phyloP scores from a whole-genome alignment of 257 asterid species.

The Fraxinus pennsylvanica region DNA sequence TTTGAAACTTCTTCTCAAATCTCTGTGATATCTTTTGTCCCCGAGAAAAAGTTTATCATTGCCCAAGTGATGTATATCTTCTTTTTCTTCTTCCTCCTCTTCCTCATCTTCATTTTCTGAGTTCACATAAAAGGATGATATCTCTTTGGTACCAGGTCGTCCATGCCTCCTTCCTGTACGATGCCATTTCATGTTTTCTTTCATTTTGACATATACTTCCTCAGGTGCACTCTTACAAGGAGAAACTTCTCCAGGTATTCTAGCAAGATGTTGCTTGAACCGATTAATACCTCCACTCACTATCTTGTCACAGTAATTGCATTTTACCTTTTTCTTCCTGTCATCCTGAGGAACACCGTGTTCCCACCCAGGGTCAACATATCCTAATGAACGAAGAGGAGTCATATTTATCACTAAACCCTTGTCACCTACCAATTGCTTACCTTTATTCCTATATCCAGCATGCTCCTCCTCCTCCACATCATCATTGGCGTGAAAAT shows the following conservation, averaged over 20 bases:
- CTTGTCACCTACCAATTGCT: constrained; percentile 60
- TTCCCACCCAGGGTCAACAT: constrained; percentile 96
- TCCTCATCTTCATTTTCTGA: constrained; percentile 61
- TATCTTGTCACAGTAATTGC: constrained; percentile 86
- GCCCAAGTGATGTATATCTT: constrained; percentile 44
- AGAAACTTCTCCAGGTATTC: constrained; percentile 93
- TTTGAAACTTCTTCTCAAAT: constrained; percentile 50
- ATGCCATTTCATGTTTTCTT: constrained; percentile 97
- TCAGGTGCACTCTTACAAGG: constrained; percentile 90
- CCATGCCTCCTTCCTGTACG: constrained; percentile 86
- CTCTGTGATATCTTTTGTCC: constrained; percentile 59
- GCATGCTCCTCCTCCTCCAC: constrained; percentile 62
- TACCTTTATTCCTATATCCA: constrained; percentile 66
- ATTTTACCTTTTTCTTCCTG: constrained; percentile 89
- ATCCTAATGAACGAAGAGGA: constrained; percentile 85
- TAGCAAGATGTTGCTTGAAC: constrained; percentile 88
- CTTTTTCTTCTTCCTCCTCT: constrained; percentile 57
- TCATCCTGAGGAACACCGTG: constrained; percentile 93
- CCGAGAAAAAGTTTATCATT: constrained; percentile 50
- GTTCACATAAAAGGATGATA: constrained; percentile 49
- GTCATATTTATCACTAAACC: constrained; percentile 63
- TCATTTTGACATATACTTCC: constrained; percentile 76
- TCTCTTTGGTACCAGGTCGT: constrained; percentile 61
- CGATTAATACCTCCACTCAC: constrained; percentile 94
- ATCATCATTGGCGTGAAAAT: constrained; percentile 53